phyloP scores from a whole-genome alignment of 75 land plant genomes.

The Gnetum montanum region DNA sequence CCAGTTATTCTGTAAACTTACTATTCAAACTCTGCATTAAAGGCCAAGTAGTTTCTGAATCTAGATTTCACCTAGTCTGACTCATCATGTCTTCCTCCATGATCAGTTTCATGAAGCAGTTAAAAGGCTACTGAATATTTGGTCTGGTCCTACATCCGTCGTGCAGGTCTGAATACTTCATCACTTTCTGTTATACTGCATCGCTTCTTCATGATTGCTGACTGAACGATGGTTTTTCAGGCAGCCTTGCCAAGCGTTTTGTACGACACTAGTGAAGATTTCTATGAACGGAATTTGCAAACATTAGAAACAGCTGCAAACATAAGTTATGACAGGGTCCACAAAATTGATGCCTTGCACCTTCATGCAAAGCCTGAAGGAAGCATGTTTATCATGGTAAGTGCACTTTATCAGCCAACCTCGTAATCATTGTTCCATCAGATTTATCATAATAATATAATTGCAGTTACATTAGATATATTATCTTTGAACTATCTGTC shows the following conservation, averaged over 20 bases:
- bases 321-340: conserved; percentile 22
- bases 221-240: conserved; percentile 5
- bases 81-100: too few relatives aligned
- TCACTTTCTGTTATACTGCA: neutral
- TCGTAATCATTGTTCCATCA: too few relatives aligned
- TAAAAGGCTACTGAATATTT: conserved; percentile 4
- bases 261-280: conserved; percentile 22
- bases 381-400: conserved; percentile 42
- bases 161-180: conserved; percentile 1
- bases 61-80: too few relatives aligned
- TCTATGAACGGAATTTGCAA: conserved; percentile 14
- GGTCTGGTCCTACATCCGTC: conserved; percentile 1
- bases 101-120: conserved; percentile 2
- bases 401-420: too few relatives aligned
- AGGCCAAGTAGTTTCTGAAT: too few relatives aligned
- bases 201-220: neutral
- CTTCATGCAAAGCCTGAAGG: conserved; percentile 34
- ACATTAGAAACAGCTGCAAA: conserved; percentile 19
- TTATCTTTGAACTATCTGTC: too few relatives aligned
- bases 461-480: too few relatives aligned
- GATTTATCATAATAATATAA: too few relatives aligned
- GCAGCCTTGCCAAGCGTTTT: conserved; percentile 30
- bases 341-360: conserved; percentile 17
- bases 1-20: too few relatives aligned
- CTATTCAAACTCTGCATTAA: too few relatives aligned